Evolutionary conservation across 331 rosid genomes (phyloP).

Genomic region (Rosa hybrid): DNA sequence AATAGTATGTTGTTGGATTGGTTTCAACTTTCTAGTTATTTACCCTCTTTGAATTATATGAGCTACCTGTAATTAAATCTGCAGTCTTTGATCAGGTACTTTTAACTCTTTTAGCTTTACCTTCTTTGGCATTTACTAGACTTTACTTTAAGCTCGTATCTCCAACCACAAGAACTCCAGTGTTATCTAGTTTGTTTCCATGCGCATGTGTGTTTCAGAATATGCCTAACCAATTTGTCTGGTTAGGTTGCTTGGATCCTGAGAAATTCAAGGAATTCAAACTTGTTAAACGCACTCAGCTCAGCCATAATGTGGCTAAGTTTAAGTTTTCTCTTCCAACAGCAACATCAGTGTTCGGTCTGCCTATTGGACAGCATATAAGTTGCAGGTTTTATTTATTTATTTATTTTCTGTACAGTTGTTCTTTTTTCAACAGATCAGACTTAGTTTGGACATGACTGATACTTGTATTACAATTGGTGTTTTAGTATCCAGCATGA

Average conservation of each 20-base stretch:
- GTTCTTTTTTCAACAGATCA: background rate
- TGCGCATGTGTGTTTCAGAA: background rate
- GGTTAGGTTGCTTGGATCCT: conserved; percentile 63
- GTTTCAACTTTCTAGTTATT: background rate
- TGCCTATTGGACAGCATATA: conserved; percentile 75
- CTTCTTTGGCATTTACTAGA: background rate
- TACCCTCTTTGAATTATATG: background rate
- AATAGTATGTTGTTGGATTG: background rate
- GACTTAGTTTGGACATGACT: background rate
- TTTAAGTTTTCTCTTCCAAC: conserved; percentile 70
- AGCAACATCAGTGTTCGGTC: conserved; percentile 62
- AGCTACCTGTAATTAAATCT: background rate
- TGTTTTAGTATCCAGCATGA: background rate
- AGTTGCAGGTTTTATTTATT: conserved; percentile 51
- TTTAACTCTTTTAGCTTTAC: background rate
- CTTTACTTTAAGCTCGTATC: background rate
- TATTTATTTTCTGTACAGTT: background rate
- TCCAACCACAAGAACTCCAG: background rate
- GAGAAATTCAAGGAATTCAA: conserved; percentile 56
- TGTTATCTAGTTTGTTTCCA: background rate
- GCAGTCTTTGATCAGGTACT: background rate
- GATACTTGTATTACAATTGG: background rate
- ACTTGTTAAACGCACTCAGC: conserved; percentile 57
- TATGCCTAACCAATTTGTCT: background rate
- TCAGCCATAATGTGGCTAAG: conserved; percentile 58